These are phyloP conservation scores for Clarireedia paspali DNA, from an alignment of 2,329 filamentous ascomycete species.

Conservation along the genomic window DNA sequence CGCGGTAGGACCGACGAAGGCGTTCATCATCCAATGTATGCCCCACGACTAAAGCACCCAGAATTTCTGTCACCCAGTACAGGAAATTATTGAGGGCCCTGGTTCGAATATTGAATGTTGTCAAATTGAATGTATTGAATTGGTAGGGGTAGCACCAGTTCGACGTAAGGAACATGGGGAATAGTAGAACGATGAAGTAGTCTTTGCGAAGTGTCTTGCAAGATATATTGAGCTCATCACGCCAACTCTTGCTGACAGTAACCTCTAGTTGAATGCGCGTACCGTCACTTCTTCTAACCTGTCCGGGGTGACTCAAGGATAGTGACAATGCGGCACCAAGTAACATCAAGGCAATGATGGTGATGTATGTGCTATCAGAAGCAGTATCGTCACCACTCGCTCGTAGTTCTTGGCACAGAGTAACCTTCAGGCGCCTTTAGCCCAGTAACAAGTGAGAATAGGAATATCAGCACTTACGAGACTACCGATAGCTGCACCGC, in stretches of 20 bases:
- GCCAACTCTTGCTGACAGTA: slow-evolving; percentile 82
- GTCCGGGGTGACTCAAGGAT: slow-evolving; percentile 59
- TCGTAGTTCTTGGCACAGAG: slow-evolving; percentile 63
- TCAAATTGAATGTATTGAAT: slow-evolving; percentile 63
- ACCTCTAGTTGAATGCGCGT: slow-evolving; percentile 58
- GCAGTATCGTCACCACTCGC: slow-evolving; percentile 32
- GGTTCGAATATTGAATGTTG: slow-evolving; percentile 65
- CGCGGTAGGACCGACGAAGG: slow-evolving; percentile 56
- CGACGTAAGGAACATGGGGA: slow-evolving; percentile 71
- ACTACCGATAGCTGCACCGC: slow-evolving; percentile 12
- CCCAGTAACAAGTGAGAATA: background rate
- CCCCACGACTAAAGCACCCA: slow-evolving; percentile 65
- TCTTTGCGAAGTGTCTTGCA: slow-evolving; percentile 61
- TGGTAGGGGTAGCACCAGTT: slow-evolving; percentile 77
- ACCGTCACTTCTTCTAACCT: slow-evolving; percentile 67
- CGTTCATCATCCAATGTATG: slow-evolving; percentile 54
- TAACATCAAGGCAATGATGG: slow-evolving; percentile 11
- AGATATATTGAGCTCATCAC: slow-evolving; percentile 65
- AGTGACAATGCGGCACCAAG: slow-evolving; percentile 56
- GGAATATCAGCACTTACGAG: background rate
- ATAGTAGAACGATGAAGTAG: slow-evolving; percentile 63
- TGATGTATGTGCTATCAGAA: slow-evolving; percentile 10
- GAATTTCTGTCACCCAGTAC: slow-evolving; percentile 70
- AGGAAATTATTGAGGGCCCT: slow-evolving; percentile 65
- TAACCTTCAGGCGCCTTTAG: slow-evolving; percentile 36